These are phyloP conservation scores for Erigeron philadelphicus DNA, from an alignment of 140 eudicot genomes.

Conservation along the genomic window DNA sequence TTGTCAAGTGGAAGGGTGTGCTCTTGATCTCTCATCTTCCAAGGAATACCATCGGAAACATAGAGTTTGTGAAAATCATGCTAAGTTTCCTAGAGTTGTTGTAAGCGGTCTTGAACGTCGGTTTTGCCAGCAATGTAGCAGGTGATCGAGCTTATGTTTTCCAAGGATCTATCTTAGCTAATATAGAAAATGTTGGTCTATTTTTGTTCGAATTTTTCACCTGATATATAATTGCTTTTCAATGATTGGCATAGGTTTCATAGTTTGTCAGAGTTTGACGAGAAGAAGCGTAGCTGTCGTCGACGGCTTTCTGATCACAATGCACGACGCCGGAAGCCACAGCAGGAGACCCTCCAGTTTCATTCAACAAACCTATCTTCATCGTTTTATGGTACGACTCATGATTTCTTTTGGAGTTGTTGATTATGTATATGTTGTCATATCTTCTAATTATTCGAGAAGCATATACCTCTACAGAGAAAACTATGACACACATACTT, in stretches of 20 bases:
- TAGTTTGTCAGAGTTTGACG: conserved; percentile 74
- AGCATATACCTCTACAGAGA: neutral
- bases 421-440: neutral
- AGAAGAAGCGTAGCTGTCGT: conserved; percentile 85
- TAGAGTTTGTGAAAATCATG: conserved; percentile 76
- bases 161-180: neutral
- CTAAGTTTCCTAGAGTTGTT: conserved; percentile 61
- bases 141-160: conserved; percentile 32
- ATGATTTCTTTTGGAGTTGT: neutral
- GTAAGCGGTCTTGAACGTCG: conserved; percentile 64
- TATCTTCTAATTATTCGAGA: neutral
- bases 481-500: neutral
- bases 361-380: conserved; percentile 56
- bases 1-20: conserved; percentile 89
- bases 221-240: conserved; percentile 2
- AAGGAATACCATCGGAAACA: conserved; percentile 89
- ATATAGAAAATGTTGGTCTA: neutral
- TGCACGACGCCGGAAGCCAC: conserved; percentile 91
- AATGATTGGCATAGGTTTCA: conserved; percentile 54
- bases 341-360: conserved; percentile 61
- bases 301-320: conserved; percentile 89
- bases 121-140: conserved; percentile 96
- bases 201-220: neutral
- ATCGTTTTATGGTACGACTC: conserved; percentile 49
- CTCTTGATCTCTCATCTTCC: conserved; percentile 67